Base-by-base conservation (phyloP, 768 basidiomycete species). In the Mrakia gelida region DNA sequence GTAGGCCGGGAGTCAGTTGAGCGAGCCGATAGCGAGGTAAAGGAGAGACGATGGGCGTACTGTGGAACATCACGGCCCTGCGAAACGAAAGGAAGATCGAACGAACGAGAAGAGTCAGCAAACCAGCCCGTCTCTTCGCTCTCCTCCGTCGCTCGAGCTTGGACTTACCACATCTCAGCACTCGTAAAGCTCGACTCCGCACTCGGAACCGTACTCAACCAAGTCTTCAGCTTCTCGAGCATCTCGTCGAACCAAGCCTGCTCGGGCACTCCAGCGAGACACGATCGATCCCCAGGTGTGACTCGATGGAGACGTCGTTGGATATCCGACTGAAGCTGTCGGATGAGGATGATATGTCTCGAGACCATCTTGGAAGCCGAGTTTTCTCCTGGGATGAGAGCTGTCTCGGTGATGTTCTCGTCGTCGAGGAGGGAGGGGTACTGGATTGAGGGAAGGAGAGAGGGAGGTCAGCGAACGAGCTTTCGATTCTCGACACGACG, bases 301-400 rank as follows among this genome's bases (percentile, higher is more conserved):
- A 83, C 81, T 6, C 83, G 82, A 79, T 84, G 84, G 11, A 84
- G 82, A 18, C 82, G 79, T 28, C 80, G 80, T 63, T 84, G 75
- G 71, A 85, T 84, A 65, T 83, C 83, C 0, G 84, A 85, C 68
- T 85, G 84, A 13, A 85, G 80, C 77, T 83, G 82, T 21, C 84
- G 82, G 11, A 84, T 80, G 68, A 81, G 79, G 76, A 82, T 82
- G 26, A 83, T 82, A 76, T 84, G 79, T 83, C 84, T 15, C 43
- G 54, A 62, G 59, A 78, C 68, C 49, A 68, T 45, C 65, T 71
- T 75, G n/a, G 49, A 41, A 7, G 56, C 11, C 10, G 62, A 78
- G 34, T 54, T 61, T 16, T 63, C 45, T 18, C 75, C 76, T 2
- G 67, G 41, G 13, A 45, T 45, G 23, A 67, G 54, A n/a, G 76